Evolutionary conservation across 2,329 filamentous ascomycete species (phyloP), one percentile per base, ranked within the genome.

Genomic region (Claviceps lovelessii): DNA sequence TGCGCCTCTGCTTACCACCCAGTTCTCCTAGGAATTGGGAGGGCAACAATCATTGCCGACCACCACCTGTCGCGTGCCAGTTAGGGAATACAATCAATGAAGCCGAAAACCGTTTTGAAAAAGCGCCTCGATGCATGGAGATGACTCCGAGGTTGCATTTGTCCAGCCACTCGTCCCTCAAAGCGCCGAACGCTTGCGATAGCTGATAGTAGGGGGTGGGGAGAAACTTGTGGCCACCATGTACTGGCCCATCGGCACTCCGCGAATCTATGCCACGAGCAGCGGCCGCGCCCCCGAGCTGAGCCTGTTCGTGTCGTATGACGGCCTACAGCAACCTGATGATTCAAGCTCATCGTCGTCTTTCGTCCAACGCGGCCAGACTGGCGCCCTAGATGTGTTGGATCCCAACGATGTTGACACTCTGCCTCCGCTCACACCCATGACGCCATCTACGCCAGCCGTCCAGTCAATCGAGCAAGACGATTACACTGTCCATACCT

Each of bases 171-270:
- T 53, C 51, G 29, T 23, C 45, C 50, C 23, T 29, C 55, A 56
- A 59, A 59, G 56, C 56, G 55, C 54, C 39, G 46, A 56, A 55
- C 55, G 54, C 56, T 46, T 41, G 47, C 42, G 19, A 35, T 57
- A 53, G 45, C 46, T 48, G 51, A 55, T 58, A 57, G 59, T 61
- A 63, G 60, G 61, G 61, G 59, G 61, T 62, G 60, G 61, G 61
- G 59, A 60, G 60, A 62, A 15, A 29, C 58, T 60, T 60, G 58
- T 60, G 57, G 58, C 56, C 66, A 76, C 73, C 76, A 94, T 93
- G 88, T 94, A 94, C 78, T 94, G 88, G 88, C 88, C 88, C 65
- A 81, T 90, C 70, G 88, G 86, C 70, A 87, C 87, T 68, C 87
- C 88, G 66, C 83, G 84, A 68, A 83, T 90, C 68, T 91, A 88